Conservation (phyloP, 75 land plant species). For the Adiantum capillusveneris region DNA sequence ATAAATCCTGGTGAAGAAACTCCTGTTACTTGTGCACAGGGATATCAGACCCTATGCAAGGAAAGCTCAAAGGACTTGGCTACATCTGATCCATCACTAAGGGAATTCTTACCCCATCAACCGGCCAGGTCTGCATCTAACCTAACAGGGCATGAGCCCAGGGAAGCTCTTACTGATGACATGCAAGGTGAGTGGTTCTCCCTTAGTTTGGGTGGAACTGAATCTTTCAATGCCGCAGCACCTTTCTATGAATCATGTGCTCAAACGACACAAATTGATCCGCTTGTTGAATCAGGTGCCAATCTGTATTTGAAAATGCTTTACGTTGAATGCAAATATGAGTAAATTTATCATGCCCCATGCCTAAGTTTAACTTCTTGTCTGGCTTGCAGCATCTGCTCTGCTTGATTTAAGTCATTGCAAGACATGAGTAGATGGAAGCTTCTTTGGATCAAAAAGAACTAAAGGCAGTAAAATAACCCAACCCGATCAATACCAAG, state of each 20-base stretch:
- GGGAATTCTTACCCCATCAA: conserved; percentile 1
- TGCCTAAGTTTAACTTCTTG: not conserved
- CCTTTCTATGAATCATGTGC: not conserved
- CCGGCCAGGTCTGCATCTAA: not conserved
- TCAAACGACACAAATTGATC: not conserved
- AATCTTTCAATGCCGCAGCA: not conserved
- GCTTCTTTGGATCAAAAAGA: not conserved
- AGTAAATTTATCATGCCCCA: not conserved
- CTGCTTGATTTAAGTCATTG: not conserved
- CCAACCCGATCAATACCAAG: not conserved
- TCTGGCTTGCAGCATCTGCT: not conserved
- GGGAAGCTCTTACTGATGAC: not conserved
- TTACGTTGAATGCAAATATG: not conserved
- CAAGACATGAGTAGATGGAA: not conserved
- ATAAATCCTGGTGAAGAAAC: not conserved
- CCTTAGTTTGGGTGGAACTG: not conserved
- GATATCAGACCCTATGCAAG: not conserved
- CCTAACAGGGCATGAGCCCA: not conserved
- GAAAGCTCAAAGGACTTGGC: not conserved
- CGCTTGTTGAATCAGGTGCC: not conserved
- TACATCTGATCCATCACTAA: not conserved
- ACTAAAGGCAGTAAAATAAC: not conserved
- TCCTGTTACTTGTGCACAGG: too few species aligned
- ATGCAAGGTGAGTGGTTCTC: not conserved
- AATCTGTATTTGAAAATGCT: not conserved